Conservation (phyloP, 2,329 filamentous ascomycete species). For the Pyricularia sp. region DNA sequence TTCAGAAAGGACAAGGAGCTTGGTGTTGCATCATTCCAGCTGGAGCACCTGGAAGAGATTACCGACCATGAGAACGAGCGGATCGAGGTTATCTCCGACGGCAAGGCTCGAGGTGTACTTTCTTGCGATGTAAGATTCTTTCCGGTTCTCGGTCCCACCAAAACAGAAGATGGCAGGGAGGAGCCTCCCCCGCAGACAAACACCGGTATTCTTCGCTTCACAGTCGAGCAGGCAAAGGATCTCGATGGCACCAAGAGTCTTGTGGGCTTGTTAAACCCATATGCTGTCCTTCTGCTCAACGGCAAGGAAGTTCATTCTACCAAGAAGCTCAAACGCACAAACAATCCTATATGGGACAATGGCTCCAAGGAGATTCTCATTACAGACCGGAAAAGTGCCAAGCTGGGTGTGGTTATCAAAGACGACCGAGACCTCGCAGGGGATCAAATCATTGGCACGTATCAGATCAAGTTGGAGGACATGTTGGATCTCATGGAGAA, state of each 20-base stretch:
- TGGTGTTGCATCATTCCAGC: constrained; percentile 68
- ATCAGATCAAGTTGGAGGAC: constrained; percentile 91
- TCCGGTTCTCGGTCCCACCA: constrained; percentile 67
- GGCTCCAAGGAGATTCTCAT: constrained; percentile 89
- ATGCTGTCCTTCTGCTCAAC: constrained; percentile 78
- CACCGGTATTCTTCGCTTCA: constrained; percentile 88
- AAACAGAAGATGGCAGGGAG: constrained; percentile 60
- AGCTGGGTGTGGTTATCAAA: constrained; percentile 84
- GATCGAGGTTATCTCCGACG: constrained; percentile 72
- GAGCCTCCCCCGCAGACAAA: constrained; percentile 79
- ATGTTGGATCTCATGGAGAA: constrained; percentile 83
- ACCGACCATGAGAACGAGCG: constrained; percentile 71
- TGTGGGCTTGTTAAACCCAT: constrained; percentile 82
- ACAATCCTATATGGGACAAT: constrained; percentile 93
- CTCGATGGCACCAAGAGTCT: constrained; percentile 86
- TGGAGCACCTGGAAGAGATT: constrained; percentile 70
- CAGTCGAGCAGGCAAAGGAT: constrained; percentile 91
- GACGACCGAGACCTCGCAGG: constrained; percentile 77
- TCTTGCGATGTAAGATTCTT: constrained; percentile 86
- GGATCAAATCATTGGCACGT: constrained; percentile 78
- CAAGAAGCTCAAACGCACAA: constrained; percentile 89
- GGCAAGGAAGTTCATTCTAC: constrained; percentile 82
- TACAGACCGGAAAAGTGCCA: constrained; percentile 81
- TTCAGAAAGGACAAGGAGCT: constrained; percentile 94
- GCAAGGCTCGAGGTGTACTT: constrained; percentile 69